Percentiles rank a stretch among this genome's conserved stretches.
These are phyloP conservation scores for Phylloboletellus chloephorus DNA, from an alignment of 1,284 basidiomycete genomes.

Conservation along the genomic window DNA sequence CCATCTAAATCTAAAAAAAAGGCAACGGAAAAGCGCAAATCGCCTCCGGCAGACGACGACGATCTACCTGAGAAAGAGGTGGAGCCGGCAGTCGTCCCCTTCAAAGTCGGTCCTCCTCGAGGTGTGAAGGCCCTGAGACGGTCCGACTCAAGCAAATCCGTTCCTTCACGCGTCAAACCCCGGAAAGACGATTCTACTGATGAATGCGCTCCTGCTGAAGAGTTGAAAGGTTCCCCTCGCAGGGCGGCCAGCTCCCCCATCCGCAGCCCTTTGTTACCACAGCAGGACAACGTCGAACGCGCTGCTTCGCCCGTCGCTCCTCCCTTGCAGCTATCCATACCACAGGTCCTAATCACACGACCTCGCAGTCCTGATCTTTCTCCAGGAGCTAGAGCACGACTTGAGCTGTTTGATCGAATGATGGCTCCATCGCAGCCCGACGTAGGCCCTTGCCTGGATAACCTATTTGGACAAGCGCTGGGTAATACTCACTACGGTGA, in stretches of 20 bases:
- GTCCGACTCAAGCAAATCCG: neutral
- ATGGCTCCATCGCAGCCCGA: constrained; percentile 2
- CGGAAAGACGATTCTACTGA: neutral
- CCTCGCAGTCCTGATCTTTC: constrained; percentile 19
- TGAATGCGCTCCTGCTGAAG: neutral
- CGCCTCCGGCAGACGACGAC: neutral
- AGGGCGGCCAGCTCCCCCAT: neutral
- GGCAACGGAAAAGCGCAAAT: neutral
- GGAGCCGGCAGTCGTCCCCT: neutral
- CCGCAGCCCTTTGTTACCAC: neutral
- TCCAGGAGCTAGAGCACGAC: constrained; percentile 24
- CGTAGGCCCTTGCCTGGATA: neutral
- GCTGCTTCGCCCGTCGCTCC: neutral
- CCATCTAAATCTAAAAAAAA: constrained; percentile 5
- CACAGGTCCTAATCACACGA: neutral
- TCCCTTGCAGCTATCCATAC: constrained; percentile 6
- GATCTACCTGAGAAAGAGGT: constrained; percentile 5
- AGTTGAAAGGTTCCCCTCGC: neutral
- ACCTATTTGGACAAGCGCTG: neutral
- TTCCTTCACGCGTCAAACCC: constrained; percentile 1
- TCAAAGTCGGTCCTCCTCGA: constrained; percentile 28
- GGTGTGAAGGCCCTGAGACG: constrained; percentile 13
- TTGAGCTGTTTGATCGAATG: constrained; percentile 28
- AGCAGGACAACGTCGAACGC: neutral
- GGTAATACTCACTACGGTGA: constrained; percentile 6